Percentiles rank a stretch among this genome's conserved stretches.
Evolutionary conservation across 2,329 filamentous ascomycete genomes (phyloP).

Genomic region (Penicillium sp.): DNA sequence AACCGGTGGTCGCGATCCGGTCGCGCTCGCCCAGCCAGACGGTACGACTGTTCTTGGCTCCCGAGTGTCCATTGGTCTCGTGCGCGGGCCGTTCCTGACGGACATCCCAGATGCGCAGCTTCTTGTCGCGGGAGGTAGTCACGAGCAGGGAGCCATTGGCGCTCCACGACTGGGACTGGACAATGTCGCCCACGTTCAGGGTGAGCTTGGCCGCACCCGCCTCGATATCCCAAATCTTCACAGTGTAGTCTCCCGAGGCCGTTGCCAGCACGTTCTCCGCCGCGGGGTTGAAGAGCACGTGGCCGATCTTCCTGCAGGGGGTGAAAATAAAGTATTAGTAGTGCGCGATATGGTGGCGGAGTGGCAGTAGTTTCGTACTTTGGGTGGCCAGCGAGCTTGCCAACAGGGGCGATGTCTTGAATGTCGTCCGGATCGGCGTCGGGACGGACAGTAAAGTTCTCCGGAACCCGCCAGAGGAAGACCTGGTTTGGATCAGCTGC

Average conservation of each 20-base stretch:
- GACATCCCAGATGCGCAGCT: conserved; percentile 95
- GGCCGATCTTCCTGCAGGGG: conserved; percentile 80
- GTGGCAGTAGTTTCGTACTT: conserved; percentile 57
- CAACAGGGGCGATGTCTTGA: conserved; percentile 75
- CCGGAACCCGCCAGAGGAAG: conserved; percentile 92
- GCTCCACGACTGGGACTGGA: conserved; percentile 96
- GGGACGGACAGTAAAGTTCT: conserved; percentile 79
- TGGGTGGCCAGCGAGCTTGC: conserved; percentile 82
- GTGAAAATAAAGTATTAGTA: conserved; percentile 19
- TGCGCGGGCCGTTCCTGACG: conserved; percentile 86
- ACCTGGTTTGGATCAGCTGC: conserved; percentile 51
- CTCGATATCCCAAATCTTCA: conserved; percentile 95
- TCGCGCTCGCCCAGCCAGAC: conserved; percentile 99
- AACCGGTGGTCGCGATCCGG: conserved; percentile 92
- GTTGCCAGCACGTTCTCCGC: conserved; percentile 95
- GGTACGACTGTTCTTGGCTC: conserved; percentile 95
- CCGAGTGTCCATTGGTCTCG: conserved; percentile 80
- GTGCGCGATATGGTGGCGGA: conserved; percentile 15
- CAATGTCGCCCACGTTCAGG: conserved; percentile 85
- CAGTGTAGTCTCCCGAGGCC: conserved; percentile 88
- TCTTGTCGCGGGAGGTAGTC: conserved; percentile 97
- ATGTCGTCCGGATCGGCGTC: conserved; percentile 76
- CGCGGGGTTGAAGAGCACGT: conserved; percentile 96
- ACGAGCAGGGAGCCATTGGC: conserved; percentile 82
- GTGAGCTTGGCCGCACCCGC: conserved; percentile 72